Evolutionary conservation across 2,329 filamentous ascomycete species (phyloP), one percentile per base, ranked within the genome.

Genomic region (Neonectria hederae): DNA sequence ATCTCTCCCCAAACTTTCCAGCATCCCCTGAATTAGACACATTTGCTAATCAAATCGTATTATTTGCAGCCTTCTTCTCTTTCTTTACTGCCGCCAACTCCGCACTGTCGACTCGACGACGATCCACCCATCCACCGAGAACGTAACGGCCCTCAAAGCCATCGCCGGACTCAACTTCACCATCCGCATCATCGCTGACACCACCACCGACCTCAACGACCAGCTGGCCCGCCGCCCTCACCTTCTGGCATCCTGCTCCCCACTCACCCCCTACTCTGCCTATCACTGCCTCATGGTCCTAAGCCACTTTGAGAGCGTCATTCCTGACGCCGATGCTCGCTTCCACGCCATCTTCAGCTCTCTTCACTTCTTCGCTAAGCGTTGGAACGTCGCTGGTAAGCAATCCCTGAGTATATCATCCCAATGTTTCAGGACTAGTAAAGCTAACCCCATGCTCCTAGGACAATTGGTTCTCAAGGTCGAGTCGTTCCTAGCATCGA

Each of bases 81-180:
- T 78, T 54, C 71, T 78, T 40, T 78, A 77, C 63, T 76, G 76
- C 59, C 75, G 74, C 49, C 75, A 76, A 48, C 74, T 78, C 40
- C 69, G 69, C 38, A 69, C 71, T 57, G 69, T 73, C 58, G 69
- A 75, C 54, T 65, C 73, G 13, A 65, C 66, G 11, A 65, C 65
- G 30, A 68, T 73, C 35, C 66, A 69, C 40, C 69, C 69, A 21
- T 60, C 61, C 30, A 62, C 69, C 4, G 65, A 72, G 28, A 70
- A 77, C 63, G 71, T 78, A 40, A 74, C 76, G 26, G 71, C 75
- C 35, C 72, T 71, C 38, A 78, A 78, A 59, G 76, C 76, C 65
- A 75, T 78, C 17, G 76, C 77, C 14, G 77, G 77, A 57, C 72
- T 79, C 59, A 79, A 78, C 67, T 79, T 79, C 59, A 76, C 77